phyloP scores from a whole-genome alignment of 192 early-diverging fungal genomes.

The Dissophora globulifera region DNA sequence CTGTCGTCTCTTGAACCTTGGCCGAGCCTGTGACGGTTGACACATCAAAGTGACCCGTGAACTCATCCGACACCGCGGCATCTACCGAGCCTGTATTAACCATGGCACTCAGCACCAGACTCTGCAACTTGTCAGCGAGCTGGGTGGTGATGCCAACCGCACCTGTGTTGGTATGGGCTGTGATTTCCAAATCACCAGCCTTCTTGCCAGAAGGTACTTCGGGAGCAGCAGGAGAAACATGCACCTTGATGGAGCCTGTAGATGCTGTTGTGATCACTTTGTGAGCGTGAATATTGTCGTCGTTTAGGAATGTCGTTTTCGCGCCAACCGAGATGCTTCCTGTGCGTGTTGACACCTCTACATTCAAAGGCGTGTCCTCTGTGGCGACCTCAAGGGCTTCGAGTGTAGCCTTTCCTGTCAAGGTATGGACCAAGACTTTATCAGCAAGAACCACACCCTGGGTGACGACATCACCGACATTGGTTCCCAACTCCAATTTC shows the following conservation, averaged over 20 bases:
- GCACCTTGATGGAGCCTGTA: constrained; percentile 13
- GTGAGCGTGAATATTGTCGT: not conserved
- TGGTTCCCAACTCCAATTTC: constrained; percentile 1
- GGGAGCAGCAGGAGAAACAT: not conserved
- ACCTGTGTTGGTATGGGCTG: constrained; percentile 1
- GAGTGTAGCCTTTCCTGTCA: constrained; percentile 10
- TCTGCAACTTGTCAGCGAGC: constrained; percentile 13
- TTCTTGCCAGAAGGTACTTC: not conserved
- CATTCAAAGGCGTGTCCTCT: constrained; percentile 5
- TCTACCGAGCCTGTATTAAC: constrained; percentile 7
- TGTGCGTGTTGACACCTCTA: not conserved
- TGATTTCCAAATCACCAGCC: constrained; percentile 10
- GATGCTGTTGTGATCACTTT: not conserved
- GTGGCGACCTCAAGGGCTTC: constrained; percentile 10
- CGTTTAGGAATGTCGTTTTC: constrained; percentile 1
- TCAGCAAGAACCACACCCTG: not conserved
- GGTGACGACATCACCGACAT: constrained; percentile 3
- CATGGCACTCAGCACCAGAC: not conserved
- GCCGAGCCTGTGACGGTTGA: not conserved
- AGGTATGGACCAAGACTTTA: not conserved
- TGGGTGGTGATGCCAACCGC: not conserved
- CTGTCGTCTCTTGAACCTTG: not conserved
- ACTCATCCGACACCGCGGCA: constrained; percentile 19
- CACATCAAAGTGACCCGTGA: constrained; percentile 16
- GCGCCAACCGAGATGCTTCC: not conserved